A percentile compares a stretch with the other conserved stretches of the same genome.
phyloP scores from a whole-genome alignment of 305 asterid species.

The Rubia tinctorum region DNA sequence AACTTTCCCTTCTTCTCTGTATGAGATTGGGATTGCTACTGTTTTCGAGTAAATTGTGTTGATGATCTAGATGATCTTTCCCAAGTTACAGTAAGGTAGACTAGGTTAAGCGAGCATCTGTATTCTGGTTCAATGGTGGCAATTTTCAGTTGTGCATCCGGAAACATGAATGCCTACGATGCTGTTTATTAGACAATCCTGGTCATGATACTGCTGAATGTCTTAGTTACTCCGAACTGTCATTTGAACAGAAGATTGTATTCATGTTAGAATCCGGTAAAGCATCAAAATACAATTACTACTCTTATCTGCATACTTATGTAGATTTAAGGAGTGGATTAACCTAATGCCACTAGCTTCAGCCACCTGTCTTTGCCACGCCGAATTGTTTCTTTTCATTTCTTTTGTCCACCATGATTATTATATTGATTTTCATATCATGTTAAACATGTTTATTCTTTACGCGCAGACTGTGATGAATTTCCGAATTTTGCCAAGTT shows the following conservation, averaged over 20 bases:
- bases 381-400: background rate
- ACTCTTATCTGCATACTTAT: background rate
- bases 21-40: background rate
- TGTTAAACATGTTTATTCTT: background rate
- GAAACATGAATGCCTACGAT: background rate
- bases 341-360: background rate
- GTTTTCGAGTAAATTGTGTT: background rate
- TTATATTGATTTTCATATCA: background rate
- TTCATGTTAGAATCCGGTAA: background rate
- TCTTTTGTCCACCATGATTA: background rate
- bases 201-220: background rate
- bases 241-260: background rate
- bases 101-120: background rate
- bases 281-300: background rate
- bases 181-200: background rate
- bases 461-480: background rate
- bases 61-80: background rate
- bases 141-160: background rate
- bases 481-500: background rate
- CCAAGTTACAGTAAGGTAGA: background rate
- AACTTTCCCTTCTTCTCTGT: background rate
- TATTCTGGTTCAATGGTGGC: background rate
- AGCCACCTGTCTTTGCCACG: background rate
- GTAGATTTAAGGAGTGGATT: background rate
- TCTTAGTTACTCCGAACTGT: background rate